Conservation (phyloP, 495 filamentous ascomycete species). For the Trichoderma virens region DNA sequence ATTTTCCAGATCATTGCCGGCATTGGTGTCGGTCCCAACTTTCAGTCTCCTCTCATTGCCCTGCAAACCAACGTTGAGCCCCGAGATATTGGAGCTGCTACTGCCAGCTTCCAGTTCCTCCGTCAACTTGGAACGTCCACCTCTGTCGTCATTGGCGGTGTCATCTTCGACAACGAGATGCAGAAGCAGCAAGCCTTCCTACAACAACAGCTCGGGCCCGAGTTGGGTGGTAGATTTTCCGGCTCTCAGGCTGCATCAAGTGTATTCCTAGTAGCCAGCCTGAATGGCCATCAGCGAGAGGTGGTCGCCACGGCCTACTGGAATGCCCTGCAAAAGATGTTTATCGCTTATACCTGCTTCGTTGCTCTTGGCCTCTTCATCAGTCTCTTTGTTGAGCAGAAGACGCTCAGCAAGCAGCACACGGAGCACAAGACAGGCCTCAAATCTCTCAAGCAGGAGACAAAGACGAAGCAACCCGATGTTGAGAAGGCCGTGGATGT, state of each 20-base stretch:
- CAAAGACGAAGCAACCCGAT: conserved; percentile 18
- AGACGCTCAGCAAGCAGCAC: conserved; percentile 51
- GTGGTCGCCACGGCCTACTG: conserved; percentile 49
- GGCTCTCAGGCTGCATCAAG: conserved; percentile 51
- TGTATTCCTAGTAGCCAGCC: conserved; percentile 43
- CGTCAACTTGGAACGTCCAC: conserved; percentile 64
- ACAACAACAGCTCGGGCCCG: conserved; percentile 32
- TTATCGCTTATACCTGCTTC: conserved; percentile 55
- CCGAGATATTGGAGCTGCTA: conserved; percentile 68
- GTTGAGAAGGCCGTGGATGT: conserved; percentile 12
- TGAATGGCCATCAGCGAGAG: conserved; percentile 38
- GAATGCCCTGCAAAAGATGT: conserved; percentile 55
- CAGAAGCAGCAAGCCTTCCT: conserved; percentile 33
- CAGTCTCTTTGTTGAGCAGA: conserved; percentile 46
- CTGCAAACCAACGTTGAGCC: conserved; percentile 63
- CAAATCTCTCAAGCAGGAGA: conserved; percentile 24
- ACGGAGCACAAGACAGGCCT: conserved; percentile 57
- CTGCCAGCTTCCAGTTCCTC: conserved; percentile 66
- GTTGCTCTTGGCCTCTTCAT: conserved; percentile 46
- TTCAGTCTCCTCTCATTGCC: conserved; percentile 72
- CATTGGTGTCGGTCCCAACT: conserved; percentile 57
- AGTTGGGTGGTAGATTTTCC: conserved; percentile 33
- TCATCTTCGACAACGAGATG: conserved; percentile 67
- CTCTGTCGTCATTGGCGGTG: conserved; percentile 69
- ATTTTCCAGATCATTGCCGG: conserved; percentile 59